These are phyloP conservation scores for Collybiopsis confluens DNA, from an alignment of 768 basidiomycete species.

Conservation along the genomic window DNA sequence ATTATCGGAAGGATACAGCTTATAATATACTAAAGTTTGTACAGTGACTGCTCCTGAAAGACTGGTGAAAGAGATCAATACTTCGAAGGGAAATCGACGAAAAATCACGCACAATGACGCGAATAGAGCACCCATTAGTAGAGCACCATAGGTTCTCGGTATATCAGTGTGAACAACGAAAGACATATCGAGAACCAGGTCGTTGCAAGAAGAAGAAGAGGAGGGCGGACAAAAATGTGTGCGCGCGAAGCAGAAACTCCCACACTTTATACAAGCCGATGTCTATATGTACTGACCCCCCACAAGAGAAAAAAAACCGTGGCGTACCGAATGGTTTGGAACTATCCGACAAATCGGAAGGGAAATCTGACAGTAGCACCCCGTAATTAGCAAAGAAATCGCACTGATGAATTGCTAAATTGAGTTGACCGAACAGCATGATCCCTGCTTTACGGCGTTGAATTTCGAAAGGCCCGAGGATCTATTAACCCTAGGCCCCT, in stretches of 20 bases:
- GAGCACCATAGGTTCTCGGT: slow-evolving; percentile 31
- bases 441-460: too few species aligned
- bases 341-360: too few species aligned
- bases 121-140: slow-evolving; percentile 33
- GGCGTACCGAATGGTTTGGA: too few species aligned
- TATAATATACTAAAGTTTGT: slow-evolving; percentile 30
- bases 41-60: slow-evolving; percentile 32
- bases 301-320: too few species aligned
- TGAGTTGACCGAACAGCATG: too few species aligned
- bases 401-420: too few species aligned
- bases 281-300: too few species aligned
- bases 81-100: background rate
- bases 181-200: background rate
- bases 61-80: slow-evolving; percentile 7
- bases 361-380: too few species aligned
- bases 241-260: background rate
- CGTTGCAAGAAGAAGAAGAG: background rate
- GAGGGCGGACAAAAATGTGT: background rate
- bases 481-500: too few species aligned
- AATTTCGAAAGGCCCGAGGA: too few species aligned
- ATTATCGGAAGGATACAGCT: slow-evolving; percentile 26
- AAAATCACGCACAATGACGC: slow-evolving; percentile 27
- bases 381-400: too few species aligned
- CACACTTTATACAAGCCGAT: background rate
- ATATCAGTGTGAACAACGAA: slow-evolving; percentile 17